phyloP scores from a whole-genome alignment of 1,139 yeast genomes.

The Fermentozyma sake region DNA sequence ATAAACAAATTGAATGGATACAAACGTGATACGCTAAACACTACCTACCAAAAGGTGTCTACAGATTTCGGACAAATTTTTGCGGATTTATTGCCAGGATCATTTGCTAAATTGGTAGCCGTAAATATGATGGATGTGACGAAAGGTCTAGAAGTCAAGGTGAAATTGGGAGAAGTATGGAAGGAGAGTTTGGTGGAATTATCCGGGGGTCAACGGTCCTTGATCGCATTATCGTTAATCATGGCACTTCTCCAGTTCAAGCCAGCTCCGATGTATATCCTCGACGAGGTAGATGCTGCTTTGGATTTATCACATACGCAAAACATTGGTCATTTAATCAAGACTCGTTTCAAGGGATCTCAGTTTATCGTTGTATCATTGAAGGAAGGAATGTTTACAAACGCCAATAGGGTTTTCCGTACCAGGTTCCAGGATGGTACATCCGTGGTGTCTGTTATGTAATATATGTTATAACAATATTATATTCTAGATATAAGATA shows the following conservation, averaged over 20 bases:
- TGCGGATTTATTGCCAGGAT: slow-evolving; percentile 82
- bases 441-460: slow-evolving; percentile 73
- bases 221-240: slow-evolving; percentile 85
- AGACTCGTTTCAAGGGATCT: slow-evolving; percentile 89
- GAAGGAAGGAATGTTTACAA: slow-evolving; percentile 97
- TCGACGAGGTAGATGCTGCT: slow-evolving; percentile 98
- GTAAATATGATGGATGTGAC: slow-evolving; percentile 78
- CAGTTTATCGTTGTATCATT: slow-evolving; percentile 95
- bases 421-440: slow-evolving; percentile 97
- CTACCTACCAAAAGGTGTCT: slow-evolving; percentile 83
- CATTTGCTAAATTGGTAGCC: slow-evolving; percentile 86
- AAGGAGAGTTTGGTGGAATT: slow-evolving; percentile 92
- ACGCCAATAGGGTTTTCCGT: slow-evolving; percentile 90
- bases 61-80: slow-evolving; percentile 91
- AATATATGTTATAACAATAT: slow-evolving; percentile 4
- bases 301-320: slow-evolving; percentile 95
- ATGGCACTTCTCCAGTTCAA: slow-evolving; percentile 88
- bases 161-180: slow-evolving; percentile 90
- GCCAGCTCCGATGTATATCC: slow-evolving; percentile 97
- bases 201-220: slow-evolving; percentile 95
- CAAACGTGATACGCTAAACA: slow-evolving; percentile 75
- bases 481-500: too few species aligned
- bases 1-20: slow-evolving; percentile 82
- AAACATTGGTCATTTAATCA: slow-evolving; percentile 92
- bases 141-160: slow-evolving; percentile 88